These are phyloP conservation scores for Fusarium avenaceum DNA, from an alignment of 2,329 filamentous ascomycete genomes.

Conservation along the genomic window DNA sequence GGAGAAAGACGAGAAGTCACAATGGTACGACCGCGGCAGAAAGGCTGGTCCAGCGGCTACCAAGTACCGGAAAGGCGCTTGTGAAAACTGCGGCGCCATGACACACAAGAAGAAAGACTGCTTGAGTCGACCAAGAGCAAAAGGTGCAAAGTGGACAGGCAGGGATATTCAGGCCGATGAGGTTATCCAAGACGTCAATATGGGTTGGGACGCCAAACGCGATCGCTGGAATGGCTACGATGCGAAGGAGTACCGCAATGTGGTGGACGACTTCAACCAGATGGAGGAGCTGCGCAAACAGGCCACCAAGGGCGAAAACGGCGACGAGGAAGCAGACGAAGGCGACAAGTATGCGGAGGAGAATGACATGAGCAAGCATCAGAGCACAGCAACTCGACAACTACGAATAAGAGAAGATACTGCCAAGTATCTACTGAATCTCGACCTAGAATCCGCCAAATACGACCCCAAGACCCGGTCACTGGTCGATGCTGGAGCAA, in stretches of 20 bases:
- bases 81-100: conserved; percentile 98
- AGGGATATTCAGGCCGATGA: conserved; percentile 95
- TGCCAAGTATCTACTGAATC: conserved; percentile 93
- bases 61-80: conserved; percentile 97
- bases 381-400: conserved; percentile 90
- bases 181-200: conserved; percentile 82
- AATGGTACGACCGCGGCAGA: conserved; percentile 94
- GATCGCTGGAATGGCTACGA: conserved; percentile 99
- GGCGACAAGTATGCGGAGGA: conserved; percentile 90
- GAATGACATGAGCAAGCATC: conserved; percentile 94
- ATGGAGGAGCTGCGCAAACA: conserved; percentile 80
- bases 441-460: conserved; percentile 95
- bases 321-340: conserved; percentile 66
- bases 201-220: conserved; percentile 97
- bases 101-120: conserved; percentile 97
- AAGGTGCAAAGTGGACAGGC: conserved; percentile 92
- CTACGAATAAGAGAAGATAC: conserved; percentile 95
- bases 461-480: conserved; percentile 97
- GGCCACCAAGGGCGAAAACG: conserved; percentile 63
- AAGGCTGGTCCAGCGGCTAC: conserved; percentile 89
- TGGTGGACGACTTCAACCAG: conserved; percentile 91
- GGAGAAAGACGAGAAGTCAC: conserved; percentile 75
- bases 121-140: conserved; percentile 86
- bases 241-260: conserved; percentile 82
- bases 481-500: conserved; percentile 88